Evolutionary conservation across 2,329 filamentous ascomycete species (phyloP).

Genomic region (Calycina herbarum): DNA sequence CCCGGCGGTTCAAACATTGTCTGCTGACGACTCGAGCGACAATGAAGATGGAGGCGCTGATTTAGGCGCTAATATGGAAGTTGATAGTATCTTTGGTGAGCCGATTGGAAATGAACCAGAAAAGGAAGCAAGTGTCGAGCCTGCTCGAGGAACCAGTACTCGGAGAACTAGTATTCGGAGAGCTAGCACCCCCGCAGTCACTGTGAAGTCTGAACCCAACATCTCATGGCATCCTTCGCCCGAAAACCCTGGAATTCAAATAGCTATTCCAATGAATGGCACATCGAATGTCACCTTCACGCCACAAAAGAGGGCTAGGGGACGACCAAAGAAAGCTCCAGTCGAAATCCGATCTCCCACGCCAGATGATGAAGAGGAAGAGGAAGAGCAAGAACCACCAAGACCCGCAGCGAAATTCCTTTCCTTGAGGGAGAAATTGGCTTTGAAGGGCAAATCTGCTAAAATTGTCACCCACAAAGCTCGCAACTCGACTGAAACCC

Average conservation of each 20-base stretch:
- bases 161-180: background rate
- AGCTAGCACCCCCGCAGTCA: too few relatives aligned
- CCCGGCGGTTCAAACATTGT: conserved; percentile 8
- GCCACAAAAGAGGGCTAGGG: conserved; percentile 28
- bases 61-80: conserved; percentile 19
- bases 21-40: conserved; percentile 13
- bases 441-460: conserved; percentile 33
- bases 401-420: conserved; percentile 22
- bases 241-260: conserved; percentile 12
- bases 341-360: conserved; percentile 12
- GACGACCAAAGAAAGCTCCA: conserved; percentile 28
- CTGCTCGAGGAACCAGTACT: background rate
- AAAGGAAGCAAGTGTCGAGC: background rate
- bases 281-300: conserved; percentile 13
- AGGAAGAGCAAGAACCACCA: background rate
- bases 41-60: conserved; percentile 20
- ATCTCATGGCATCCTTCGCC: conserved; percentile 14
- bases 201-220: background rate
- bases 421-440: conserved; percentile 34
- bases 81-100: conserved; percentile 31
- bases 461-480: conserved; percentile 32
- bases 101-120: conserved; percentile 18
- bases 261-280: conserved; percentile 7
- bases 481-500: conserved; percentile 1
- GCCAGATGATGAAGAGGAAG: background rate